phyloP scores from a whole-genome alignment of 257 asterid genomes.

The Fraxinus anomala region DNA sequence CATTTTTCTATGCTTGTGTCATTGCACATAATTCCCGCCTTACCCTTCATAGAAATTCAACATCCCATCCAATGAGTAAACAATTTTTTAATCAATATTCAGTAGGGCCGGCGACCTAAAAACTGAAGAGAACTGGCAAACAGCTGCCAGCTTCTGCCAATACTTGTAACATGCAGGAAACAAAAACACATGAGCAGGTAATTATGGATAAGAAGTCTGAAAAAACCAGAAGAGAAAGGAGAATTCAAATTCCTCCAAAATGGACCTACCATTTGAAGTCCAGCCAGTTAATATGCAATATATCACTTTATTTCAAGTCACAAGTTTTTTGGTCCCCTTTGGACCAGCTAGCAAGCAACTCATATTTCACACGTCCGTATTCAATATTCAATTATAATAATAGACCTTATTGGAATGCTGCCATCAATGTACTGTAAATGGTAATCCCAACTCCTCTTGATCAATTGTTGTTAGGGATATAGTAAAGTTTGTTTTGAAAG shows the following conservation, averaged over 20 bases:
- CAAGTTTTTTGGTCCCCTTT: constrained; percentile 17
- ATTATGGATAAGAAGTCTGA: constrained; percentile 36
- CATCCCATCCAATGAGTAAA: background rate
- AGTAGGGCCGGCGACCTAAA: background rate
- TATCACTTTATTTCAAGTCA: constrained; percentile 27
- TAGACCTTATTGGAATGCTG: constrained; percentile 23
- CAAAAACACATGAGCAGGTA: constrained; percentile 8
- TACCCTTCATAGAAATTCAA: background rate
- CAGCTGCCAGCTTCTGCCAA: background rate
- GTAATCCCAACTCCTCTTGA: no score
- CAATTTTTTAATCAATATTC: background rate
- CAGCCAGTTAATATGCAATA: constrained; percentile 18
- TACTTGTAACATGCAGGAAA: background rate
- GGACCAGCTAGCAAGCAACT: constrained; percentile 31
- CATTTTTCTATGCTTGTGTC: no score
- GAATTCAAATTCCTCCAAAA: constrained; percentile 28
- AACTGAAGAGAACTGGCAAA: background rate
- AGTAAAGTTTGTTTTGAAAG: no score
- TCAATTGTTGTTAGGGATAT: no score
- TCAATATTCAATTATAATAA: constrained; percentile 25
- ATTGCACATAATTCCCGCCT: no score
- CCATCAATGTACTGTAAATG: constrained; percentile 21
- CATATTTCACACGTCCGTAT: constrained; percentile 32
- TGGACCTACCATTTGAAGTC: constrained; percentile 31
- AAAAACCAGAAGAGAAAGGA: constrained; percentile 16